Evolutionary conservation across 2,329 filamentous ascomycete species (phyloP), one percentile per base, ranked within the genome.

Genomic region (Coniochaeta sp.): DNA sequence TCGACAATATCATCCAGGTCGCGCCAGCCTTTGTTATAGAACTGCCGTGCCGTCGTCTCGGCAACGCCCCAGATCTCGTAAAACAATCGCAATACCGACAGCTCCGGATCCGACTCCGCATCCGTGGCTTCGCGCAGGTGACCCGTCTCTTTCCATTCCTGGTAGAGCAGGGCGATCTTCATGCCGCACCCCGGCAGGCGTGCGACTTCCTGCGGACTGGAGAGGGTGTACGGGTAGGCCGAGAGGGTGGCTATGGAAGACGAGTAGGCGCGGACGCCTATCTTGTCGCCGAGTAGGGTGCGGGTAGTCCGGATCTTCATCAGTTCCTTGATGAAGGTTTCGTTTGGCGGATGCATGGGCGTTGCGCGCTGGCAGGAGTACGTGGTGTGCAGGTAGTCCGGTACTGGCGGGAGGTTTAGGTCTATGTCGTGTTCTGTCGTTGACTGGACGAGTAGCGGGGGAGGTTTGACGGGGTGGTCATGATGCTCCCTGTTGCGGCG

Each of bases 31-130:
- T 85, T 86, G 17, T 84, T 81, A 71, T 93, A 95, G 67, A 96
- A 96, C 1, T 93, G 84, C 17, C 88, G 81, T 0, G 93, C 93
- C 0, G 89, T 95, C 14, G 85, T 86, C 1, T 89, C 88, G 0
- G 89, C 93, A 0, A 97, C 91, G n/a, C 93, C 93, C 90, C 91
- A 96, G 61, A 97, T 96, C 5, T 89, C 80, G 74, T 89, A 90
- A 72, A 98, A 97, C 0, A 81, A 71, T 52, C 84, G 79, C 3
- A 97, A 74, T 0, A 86, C 79, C 22, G 79, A 79, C 61, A 95
- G 79, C 61, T 81, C 83, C 14, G 84, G 77, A 65, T 96, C 87
- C 0, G 76, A 73, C 58, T 88, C 81, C 1, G 89, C 82, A 4
- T 86, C 82, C 8, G 82, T 76, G 0, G 87, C 86, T 26, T 90